Conservation (phyloP, 345 rosid genomes). For the Dipteronia sinensis region DNA sequence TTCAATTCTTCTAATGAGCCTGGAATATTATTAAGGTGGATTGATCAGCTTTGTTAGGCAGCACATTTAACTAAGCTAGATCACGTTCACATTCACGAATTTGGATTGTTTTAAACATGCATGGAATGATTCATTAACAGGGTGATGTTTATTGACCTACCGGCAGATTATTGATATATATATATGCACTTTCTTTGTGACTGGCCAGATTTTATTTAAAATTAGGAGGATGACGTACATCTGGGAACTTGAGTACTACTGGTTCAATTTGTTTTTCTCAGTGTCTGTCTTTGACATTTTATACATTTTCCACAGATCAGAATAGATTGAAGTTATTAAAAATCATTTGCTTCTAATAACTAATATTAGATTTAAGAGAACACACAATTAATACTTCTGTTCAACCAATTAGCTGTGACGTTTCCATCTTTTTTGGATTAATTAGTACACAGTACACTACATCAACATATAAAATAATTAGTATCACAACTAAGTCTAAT, state of each 20-base stretch:
- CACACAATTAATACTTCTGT: not conserved
- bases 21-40: not conserved
- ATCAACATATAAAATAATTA: not conserved
- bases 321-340: no score
- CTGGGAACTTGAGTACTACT: no score
- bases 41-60: no score
- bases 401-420: no score
- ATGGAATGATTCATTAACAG: conserved; percentile 5
- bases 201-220: no score
- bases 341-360: no score
- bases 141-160: conserved; percentile 23
- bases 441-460: no score
- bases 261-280: conserved; percentile 13
- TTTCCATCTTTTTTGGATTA: no score
- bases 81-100: conserved; percentile 2
- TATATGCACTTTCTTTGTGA: no score
- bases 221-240: no score
- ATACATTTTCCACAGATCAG: no score
- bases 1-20: not conserved
- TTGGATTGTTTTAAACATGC: not conserved
- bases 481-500: not conserved
- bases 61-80: not conserved
- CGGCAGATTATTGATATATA: conserved; percentile 13
- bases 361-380: not conserved
- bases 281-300: conserved; percentile 20